These are phyloP conservation scores for Cladosporium oxysporum DNA, from an alignment of 2,329 filamentous ascomycete genomes.

Conservation along the genomic window DNA sequence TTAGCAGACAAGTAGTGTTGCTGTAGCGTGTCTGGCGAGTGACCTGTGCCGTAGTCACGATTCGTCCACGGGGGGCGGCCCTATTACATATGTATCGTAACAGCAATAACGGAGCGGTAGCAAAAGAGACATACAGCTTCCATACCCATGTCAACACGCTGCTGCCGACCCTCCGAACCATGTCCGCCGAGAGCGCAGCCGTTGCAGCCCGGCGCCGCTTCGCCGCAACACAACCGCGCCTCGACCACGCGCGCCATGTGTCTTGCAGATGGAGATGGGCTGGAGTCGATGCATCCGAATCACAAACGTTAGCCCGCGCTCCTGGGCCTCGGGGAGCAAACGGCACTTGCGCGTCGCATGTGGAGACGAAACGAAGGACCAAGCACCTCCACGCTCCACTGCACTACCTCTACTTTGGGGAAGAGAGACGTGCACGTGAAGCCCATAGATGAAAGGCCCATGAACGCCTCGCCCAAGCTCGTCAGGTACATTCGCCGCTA, in stretches of 20 bases:
- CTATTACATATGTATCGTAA: neutral
- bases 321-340: slow-evolving; percentile 79
- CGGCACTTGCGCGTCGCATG: slow-evolving; percentile 31
- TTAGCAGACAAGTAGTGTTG: neutral
- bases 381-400: slow-evolving; percentile 1
- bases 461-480: slow-evolving; percentile 15
- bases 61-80: neutral
- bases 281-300: slow-evolving; percentile 44
- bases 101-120: neutral
- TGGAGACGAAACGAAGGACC: slow-evolving; percentile 1
- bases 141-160: neutral
- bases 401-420: neutral
- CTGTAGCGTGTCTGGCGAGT: neutral
- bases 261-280: slow-evolving; percentile 13
- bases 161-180: neutral
- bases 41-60: slow-evolving; percentile 4
- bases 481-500: neutral
- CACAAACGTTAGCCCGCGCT: slow-evolving; percentile 82
- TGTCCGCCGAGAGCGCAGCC: slow-evolving; percentile 6
- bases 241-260: slow-evolving; percentile 10
- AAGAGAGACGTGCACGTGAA: slow-evolving; percentile 5
- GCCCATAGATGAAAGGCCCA: neutral
- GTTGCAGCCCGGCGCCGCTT: neutral
- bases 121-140: slow-evolving; percentile 3
- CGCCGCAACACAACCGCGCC: neutral